A percentile compares a stretch with the other conserved stretches of the same genome.
These are phyloP conservation scores for Tricholomella constricta DNA, from an alignment of 768 basidiomycete genomes.

Conservation along the genomic window DNA sequence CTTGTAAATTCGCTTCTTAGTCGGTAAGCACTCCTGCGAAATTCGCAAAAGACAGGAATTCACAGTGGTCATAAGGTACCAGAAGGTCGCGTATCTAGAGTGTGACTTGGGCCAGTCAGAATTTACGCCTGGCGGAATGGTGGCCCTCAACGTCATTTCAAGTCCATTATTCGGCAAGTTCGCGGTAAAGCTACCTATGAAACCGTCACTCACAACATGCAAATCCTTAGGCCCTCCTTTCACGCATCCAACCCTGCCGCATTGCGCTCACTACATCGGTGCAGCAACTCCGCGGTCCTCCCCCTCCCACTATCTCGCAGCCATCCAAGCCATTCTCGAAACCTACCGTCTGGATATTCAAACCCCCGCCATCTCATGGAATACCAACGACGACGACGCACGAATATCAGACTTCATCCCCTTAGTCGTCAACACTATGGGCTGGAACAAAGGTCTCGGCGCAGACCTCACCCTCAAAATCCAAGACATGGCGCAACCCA, in stretches of 20 bases:
- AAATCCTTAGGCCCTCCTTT: conserved; percentile 74
- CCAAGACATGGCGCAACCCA: conserved; percentile 63
- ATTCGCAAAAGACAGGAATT: not conserved
- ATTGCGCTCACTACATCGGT: conserved; percentile 81
- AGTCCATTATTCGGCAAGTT: conserved; percentile 66
- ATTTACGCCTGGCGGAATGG: conserved; percentile 85
- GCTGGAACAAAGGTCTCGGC: conserved; percentile 94
- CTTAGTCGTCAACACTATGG: conserved; percentile 93
- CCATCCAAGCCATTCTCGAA: conserved; percentile 66
- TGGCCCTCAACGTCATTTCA: conserved; percentile 75
- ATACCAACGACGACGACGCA: conserved; percentile 25
- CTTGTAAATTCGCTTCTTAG: conserved; percentile 68
- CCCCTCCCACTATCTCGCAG: conserved; percentile 74
- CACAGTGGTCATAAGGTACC: conserved; percentile 51
- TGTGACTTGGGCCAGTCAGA: conserved; percentile 95
- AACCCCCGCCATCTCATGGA: conserved; percentile 33
- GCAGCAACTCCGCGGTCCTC: conserved; percentile 73
- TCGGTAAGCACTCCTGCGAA: conserved; percentile 40
- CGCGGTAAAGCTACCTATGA: too few species aligned
- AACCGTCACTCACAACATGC: not conserved
- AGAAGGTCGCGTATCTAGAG: conserved; percentile 87
- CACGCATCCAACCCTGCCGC: conserved; percentile 75
- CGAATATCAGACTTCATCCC: conserved; percentile 67
- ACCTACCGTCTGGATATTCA: conserved; percentile 72
- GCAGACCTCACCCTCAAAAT: conserved; percentile 74